Percentiles rank a stretch among this genome's conserved stretches.
Conservation (phyloP, 2,329 filamentous ascomycete species). For the Colletotrichum spaethianum region DNA sequence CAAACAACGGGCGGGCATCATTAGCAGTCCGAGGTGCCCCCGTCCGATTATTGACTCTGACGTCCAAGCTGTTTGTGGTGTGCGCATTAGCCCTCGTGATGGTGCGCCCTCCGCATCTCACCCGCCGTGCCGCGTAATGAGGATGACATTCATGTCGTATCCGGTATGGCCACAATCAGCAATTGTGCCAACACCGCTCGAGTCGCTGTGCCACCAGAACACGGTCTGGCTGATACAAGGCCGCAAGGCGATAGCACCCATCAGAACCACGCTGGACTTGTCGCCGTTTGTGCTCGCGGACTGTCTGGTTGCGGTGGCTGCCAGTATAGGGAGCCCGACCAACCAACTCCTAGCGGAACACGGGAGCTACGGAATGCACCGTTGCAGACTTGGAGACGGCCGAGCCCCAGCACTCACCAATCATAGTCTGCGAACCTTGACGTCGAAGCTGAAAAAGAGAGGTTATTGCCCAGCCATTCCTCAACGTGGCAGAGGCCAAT, state of each 20-base stretch:
- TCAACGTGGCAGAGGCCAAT: slow-evolving; percentile 17
- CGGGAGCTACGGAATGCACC: slow-evolving; percentile 34
- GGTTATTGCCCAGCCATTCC: slow-evolving; percentile 15
- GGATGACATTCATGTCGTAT: slow-evolving; percentile 15
- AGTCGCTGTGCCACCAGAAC: background rate
- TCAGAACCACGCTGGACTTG: background rate
- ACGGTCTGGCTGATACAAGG: slow-evolving; percentile 1
- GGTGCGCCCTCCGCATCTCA: slow-evolving; percentile 7
- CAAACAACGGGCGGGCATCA: background rate
- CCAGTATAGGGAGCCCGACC: background rate
- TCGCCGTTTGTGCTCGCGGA: background rate
- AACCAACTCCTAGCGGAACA: slow-evolving; percentile 12
- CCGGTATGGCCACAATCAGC: slow-evolving; percentile 1
- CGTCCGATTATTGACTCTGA: slow-evolving; percentile 7
- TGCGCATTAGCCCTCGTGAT: background rate
- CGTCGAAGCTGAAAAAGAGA: slow-evolving; percentile 22
- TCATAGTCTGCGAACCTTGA: background rate
- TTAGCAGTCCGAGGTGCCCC: background rate
- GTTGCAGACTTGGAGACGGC: slow-evolving; percentile 32
- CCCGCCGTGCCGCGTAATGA: slow-evolving; percentile 25
- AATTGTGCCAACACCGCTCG: slow-evolving; percentile 5
- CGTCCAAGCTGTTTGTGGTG: slow-evolving; percentile 18
- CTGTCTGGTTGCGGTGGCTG: slow-evolving; percentile 1
- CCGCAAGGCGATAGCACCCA: background rate
- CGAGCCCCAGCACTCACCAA: background rate